A percentile compares a stretch with the other conserved stretches of the same genome.
These are phyloP conservation scores for Pleurotus platypus DNA, from an alignment of 768 basidiomycete species.

Conservation along the genomic window DNA sequence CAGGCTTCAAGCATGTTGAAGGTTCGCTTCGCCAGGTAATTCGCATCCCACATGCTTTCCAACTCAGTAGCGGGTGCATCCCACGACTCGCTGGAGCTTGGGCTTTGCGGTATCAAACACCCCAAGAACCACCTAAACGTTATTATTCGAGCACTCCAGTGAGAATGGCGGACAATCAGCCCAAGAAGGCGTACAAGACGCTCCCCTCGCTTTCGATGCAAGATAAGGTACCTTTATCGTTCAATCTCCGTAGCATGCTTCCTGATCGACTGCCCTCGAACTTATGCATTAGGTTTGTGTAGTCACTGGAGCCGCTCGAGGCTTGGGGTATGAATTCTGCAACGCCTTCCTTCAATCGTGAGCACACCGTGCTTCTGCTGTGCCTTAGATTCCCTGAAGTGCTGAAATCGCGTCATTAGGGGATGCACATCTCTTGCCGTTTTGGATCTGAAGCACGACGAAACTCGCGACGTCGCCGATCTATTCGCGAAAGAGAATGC, in stretches of 20 bases:
- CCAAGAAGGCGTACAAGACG: constrained; percentile 31
- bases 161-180: neutral
- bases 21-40: too few relatives aligned
- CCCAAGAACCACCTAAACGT: neutral
- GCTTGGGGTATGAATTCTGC: constrained; percentile 88
- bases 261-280: neutral
- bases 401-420: constrained; percentile 30
- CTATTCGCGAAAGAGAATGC: constrained; percentile 62
- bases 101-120: constrained; percentile 18
- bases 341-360: constrained; percentile 86
- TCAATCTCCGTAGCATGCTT: neutral
- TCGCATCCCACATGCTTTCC: too few relatives aligned
- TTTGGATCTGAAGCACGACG: constrained; percentile 73
- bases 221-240: constrained; percentile 50
- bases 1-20: too few relatives aligned
- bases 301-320: constrained; percentile 91
- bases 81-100: constrained; percentile 11
- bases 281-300: constrained; percentile 66
- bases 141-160: constrained; percentile 10
- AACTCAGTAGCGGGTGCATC: constrained; percentile 4
- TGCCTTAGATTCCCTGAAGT: neutral
- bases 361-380: constrained; percentile 1
- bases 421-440: constrained; percentile 81
- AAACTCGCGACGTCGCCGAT: constrained; percentile 62
- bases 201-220: constrained; percentile 78